phyloP scores from a whole-genome alignment of 2,329 filamentous ascomycete species.

The Colletotrichum lentis region DNA sequence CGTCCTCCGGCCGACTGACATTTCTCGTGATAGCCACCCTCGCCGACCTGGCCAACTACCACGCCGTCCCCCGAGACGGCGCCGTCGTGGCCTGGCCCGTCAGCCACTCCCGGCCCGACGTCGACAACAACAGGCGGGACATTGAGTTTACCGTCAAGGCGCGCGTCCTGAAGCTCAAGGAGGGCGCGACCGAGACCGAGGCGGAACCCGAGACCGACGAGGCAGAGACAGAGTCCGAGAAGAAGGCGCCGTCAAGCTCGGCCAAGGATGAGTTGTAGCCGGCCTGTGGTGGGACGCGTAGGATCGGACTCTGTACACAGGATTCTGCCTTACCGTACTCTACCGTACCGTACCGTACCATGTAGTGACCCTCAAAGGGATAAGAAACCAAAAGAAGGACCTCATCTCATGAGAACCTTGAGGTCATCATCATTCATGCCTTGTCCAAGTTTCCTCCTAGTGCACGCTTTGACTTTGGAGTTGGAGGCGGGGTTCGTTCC shows the following conservation, averaged over 20 bases:
- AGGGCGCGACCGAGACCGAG: slow-evolving; percentile 10
- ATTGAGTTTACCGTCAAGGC: slow-evolving; percentile 47
- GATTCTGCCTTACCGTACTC: background rate
- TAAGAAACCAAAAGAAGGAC: too few species aligned
- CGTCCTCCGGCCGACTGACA: background rate
- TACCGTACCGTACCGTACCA: too few species aligned
- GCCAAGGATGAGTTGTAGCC: slow-evolving; percentile 26
- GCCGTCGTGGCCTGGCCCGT: slow-evolving; percentile 46
- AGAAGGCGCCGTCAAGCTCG: background rate
- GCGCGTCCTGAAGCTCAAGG: slow-evolving; percentile 41
- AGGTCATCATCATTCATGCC: too few species aligned
- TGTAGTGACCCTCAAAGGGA: background rate
- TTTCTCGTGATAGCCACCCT: slow-evolving; percentile 31
- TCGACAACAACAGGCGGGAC: slow-evolving; percentile 41
- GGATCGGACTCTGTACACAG: background rate
- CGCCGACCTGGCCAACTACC: slow-evolving; percentile 45
- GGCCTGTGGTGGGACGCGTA: background rate
- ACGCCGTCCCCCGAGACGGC: slow-evolving; percentile 41
- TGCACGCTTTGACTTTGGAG: too few species aligned
- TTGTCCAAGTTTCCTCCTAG: too few species aligned
- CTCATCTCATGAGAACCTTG: too few species aligned
- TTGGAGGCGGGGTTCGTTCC: too few species aligned
- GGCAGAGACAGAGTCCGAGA: background rate
- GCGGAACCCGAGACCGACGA: background rate
- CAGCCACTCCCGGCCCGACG: slow-evolving; percentile 43